phyloP scores from a whole-genome alignment of 192 early-diverging fungal species.

The Cladochytrium replicatum region DNA sequence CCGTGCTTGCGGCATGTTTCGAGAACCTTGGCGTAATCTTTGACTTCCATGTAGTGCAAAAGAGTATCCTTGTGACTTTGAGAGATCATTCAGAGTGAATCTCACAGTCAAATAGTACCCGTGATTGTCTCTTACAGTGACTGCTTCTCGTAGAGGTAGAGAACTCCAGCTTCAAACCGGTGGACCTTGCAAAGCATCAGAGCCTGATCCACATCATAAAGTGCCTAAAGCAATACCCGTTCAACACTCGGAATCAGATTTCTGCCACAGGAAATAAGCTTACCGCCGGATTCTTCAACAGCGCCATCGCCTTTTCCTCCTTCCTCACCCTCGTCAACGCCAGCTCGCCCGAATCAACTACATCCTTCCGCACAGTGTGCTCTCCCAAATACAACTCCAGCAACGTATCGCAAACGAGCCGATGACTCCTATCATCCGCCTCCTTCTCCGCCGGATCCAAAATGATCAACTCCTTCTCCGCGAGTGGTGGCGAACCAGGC shows the following conservation, averaged over 20 bases:
- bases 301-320: conserved; percentile 52
- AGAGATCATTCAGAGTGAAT: neutral
- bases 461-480: conserved; percentile 1
- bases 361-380: conserved; percentile 20
- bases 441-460: conserved; percentile 43
- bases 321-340: conserved; percentile 10
- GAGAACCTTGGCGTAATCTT: conserved; percentile 28
- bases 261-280: conserved; percentile 2
- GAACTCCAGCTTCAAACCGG: conserved; percentile 72
- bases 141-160: conserved; percentile 81
- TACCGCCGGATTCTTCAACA: conserved; percentile 61
- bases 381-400: conserved; percentile 84
- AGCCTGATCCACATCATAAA: conserved; percentile 85
- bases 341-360: neutral
- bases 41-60: conserved; percentile 30
- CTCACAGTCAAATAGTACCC: neutral
- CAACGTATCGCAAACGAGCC: conserved; percentile 81
- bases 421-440: conserved; percentile 26
- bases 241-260: conserved; percentile 1
- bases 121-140: conserved; percentile 40
- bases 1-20: conserved; percentile 37
- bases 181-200: conserved; percentile 81
- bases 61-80: conserved; percentile 35
- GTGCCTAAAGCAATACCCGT: conserved; percentile 16
- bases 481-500: neutral